These are phyloP conservation scores for Diaporthe vaccinii DNA, from an alignment of 2,329 filamentous ascomycete genomes.

Conservation along the genomic window DNA sequence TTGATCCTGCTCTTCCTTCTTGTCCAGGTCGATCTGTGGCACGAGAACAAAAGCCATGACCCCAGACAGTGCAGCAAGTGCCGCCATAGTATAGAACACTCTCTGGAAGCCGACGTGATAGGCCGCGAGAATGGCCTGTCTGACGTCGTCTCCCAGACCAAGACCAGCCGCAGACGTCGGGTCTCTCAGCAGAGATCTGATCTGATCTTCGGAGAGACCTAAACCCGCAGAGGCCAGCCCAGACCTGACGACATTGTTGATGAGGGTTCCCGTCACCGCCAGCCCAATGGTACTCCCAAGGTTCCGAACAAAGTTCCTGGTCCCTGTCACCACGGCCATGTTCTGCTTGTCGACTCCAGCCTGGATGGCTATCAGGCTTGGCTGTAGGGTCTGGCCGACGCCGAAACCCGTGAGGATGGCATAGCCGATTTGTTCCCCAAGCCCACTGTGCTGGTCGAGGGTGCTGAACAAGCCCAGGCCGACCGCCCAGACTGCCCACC, in stretches of 20 bases:
- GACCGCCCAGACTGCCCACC: slow-evolving; percentile 38
- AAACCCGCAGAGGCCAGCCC: neutral
- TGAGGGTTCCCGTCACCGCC: slow-evolving; percentile 15
- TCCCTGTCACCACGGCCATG: slow-evolving; percentile 41
- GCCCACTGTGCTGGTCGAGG: slow-evolving; percentile 27
- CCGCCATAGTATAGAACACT: slow-evolving; percentile 10
- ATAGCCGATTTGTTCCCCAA: slow-evolving; percentile 35
- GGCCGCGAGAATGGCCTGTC: neutral
- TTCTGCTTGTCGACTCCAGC: slow-evolving; percentile 35
- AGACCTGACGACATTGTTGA: slow-evolving; percentile 33
- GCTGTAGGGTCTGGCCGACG: slow-evolving; percentile 39
- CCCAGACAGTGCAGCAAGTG: neutral
- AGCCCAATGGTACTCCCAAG: slow-evolving; percentile 37
- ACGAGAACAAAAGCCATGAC: neutral
- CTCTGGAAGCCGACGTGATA: slow-evolving; percentile 13
- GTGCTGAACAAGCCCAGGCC: slow-evolving; percentile 37
- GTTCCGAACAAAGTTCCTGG: slow-evolving; percentile 39
- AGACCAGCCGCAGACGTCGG: neutral
- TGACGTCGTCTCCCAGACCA: neutral
- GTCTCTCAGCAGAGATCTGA: neutral
- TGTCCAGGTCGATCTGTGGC: slow-evolving; percentile 1
- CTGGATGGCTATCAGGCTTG: slow-evolving; percentile 40
- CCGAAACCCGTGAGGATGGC: slow-evolving; percentile 38
- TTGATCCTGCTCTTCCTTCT: slow-evolving; percentile 2
- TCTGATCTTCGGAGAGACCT: neutral